Percentiles rank a stretch among this genome's conserved stretches.
Conservation (phyloP, 2,329 filamentous ascomycete species). For the Rutstroemia sp. region DNA sequence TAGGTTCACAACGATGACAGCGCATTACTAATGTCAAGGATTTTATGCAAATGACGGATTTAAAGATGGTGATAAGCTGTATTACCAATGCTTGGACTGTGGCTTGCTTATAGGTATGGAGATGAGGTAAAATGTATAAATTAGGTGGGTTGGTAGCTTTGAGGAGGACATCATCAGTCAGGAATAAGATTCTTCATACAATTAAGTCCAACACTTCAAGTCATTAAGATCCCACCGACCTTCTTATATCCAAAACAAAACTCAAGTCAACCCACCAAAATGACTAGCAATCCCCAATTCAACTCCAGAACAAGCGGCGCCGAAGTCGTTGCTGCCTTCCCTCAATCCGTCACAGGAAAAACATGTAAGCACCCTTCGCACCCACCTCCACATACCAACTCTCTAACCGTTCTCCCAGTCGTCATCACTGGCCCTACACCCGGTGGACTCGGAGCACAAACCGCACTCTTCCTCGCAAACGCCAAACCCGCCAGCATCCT, state of each 20-base stretch:
- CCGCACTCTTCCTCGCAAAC: constrained; percentile 14
- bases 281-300: neutral
- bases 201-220: neutral
- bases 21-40: no score
- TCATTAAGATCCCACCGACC: neutral
- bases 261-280: neutral
- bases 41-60: neutral
- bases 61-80: neutral
- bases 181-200: neutral
- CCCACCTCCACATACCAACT: neutral
- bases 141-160: no score
- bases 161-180: neutral
- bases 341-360: constrained; percentile 8
- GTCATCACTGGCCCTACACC: constrained; percentile 11
- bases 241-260: neutral
- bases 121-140: neutral
- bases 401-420: constrained; percentile 11
- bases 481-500: constrained; percentile 13
- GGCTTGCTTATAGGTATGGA: neutral
- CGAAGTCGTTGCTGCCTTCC: constrained; percentile 14
- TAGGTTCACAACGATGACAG: no score
- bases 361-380: constrained; percentile 7
- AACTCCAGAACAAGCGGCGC: constrained; percentile 3
- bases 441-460: constrained; percentile 8
- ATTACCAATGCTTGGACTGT: neutral